These are phyloP conservation scores for Bipolaris sorokiniana DNA, from an alignment of 2,329 filamentous ascomycete species.

Conservation along the genomic window DNA sequence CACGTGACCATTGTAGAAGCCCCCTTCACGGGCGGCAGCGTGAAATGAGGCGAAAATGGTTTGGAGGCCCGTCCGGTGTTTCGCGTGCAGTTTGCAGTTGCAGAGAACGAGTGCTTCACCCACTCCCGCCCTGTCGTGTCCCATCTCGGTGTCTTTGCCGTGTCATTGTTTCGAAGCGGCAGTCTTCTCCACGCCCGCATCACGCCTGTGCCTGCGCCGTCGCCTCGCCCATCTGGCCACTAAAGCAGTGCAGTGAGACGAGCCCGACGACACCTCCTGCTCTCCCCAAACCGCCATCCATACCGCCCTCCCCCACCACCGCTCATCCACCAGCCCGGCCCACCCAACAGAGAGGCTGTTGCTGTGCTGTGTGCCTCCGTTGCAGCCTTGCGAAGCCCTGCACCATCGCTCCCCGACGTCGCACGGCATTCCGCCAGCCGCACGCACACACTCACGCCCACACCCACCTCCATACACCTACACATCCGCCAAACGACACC, in stretches of 20 bases:
- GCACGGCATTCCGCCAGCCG: constrained; percentile 43
- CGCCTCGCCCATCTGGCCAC: constrained; percentile 30
- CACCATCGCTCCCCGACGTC: constrained; percentile 31
- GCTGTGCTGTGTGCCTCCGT: constrained; percentile 15
- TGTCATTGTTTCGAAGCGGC: constrained; percentile 5
- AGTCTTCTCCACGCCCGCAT: constrained; percentile 18
- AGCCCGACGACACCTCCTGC: constrained; percentile 35
- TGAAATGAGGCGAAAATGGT: constrained; percentile 24
- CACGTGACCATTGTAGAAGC: constrained; percentile 22
- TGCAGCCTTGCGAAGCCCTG: constrained; percentile 21
- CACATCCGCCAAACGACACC: constrained; percentile 1
- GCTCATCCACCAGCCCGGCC: constrained; percentile 26
- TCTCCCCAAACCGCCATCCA: constrained; percentile 32
- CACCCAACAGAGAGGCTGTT: constrained; percentile 21
- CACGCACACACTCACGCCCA: constrained; percentile 42
- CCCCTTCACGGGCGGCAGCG: constrained; percentile 18
- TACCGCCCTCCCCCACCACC: constrained; percentile 28
- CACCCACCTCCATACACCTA: neutral
- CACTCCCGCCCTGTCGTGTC: constrained; percentile 7
- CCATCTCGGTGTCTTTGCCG: neutral
- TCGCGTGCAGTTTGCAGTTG: constrained; percentile 1
- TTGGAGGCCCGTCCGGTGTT: neutral
- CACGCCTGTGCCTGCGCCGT: constrained; percentile 27
- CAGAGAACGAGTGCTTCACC: neutral
- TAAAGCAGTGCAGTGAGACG: constrained; percentile 36